These are phyloP conservation scores for Euphorbia pulcherrima DNA, from an alignment of 345 rosid species.

Conservation along the genomic window DNA sequence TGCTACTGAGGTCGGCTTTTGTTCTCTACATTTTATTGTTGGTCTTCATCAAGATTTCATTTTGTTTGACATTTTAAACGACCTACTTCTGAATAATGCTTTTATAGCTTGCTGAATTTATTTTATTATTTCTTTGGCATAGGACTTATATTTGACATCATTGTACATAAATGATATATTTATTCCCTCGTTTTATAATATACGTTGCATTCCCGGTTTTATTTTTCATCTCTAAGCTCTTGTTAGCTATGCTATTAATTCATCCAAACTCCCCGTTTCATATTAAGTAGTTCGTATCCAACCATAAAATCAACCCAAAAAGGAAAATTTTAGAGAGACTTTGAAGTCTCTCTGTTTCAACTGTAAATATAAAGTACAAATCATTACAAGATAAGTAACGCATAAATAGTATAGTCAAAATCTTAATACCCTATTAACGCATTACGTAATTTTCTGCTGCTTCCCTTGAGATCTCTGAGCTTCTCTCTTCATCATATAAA, in stretches of 20 bases:
- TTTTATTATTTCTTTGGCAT: not conserved
- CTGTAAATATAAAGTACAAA: slow-evolving; percentile 6
- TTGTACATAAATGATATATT: not conserved
- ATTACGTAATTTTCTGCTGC: slow-evolving; percentile 17
- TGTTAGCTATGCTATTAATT: not conserved
- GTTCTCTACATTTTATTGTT: slow-evolving; percentile 69
- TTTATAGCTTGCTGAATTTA: not conserved
- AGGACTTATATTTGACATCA: not conserved
- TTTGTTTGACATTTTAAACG: slow-evolving; percentile 44
- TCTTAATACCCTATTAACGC: not conserved
- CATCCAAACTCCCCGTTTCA: not conserved
- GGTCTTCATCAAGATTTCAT: slow-evolving; percentile 86
- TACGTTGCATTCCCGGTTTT: not conserved
- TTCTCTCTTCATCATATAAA: slow-evolving; percentile 44
- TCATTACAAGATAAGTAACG: not conserved
- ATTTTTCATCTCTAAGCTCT: not conserved
- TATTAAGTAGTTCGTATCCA: not conserved
- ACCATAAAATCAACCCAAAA: not conserved
- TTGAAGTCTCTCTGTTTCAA: not conserved
- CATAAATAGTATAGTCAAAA: not conserved
- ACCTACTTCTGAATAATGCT: not conserved
- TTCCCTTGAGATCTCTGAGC: not conserved
- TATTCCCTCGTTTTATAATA: not conserved
- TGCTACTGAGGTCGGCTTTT: slow-evolving; percentile 80
- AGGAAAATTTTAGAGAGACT: not conserved